Conservation (phyloP, 352 stramenopile genomes). For the Globisporangium nodosum region DNA sequence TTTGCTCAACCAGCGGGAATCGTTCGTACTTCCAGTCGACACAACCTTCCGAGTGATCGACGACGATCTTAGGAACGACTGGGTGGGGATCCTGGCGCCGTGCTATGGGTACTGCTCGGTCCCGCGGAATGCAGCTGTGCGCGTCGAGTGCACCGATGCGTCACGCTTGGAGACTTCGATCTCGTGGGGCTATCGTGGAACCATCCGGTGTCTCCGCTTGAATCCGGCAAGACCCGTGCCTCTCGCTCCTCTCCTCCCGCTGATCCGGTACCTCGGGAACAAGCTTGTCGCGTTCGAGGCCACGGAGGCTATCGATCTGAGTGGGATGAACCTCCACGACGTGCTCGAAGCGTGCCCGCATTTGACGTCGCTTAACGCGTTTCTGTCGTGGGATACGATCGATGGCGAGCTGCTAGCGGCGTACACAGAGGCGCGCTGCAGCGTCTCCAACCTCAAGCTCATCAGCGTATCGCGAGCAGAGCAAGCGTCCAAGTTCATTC, state of each 20-base stretch:
- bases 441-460: background rate
- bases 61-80: background rate
- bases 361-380: background rate
- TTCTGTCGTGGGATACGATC: background rate
- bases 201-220: background rate
- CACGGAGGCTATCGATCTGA: background rate
- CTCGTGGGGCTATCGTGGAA: background rate
- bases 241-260: background rate
- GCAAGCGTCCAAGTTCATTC: background rate
- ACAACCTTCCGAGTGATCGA: constrained; percentile 1
- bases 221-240: background rate
- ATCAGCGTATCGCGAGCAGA: background rate
- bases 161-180: background rate
- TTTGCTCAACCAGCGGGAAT: background rate
- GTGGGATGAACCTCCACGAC: background rate
- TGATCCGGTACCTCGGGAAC: background rate
- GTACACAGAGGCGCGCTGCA: background rate
- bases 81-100: background rate
- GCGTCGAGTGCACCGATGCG: background rate
- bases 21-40: background rate
- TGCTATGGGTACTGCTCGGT: background rate
- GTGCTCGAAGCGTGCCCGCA: background rate
- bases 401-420: background rate
- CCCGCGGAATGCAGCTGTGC: background rate
- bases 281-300: background rate